Conservation (phyloP, 1,284 basidiomycete genomes). For the Ustilago sp. region DNA sequence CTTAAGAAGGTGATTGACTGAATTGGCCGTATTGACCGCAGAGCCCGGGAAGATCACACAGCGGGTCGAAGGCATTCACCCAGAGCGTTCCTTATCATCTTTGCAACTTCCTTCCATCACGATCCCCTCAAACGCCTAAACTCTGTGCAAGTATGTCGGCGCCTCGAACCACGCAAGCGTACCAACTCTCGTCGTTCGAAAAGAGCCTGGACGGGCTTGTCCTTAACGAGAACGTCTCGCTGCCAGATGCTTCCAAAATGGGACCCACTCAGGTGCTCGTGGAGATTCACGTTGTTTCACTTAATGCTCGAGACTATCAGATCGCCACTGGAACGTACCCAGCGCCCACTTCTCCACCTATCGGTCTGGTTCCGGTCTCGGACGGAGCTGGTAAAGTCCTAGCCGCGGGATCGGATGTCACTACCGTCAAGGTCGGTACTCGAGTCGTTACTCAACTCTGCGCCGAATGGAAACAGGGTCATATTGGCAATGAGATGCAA, state of each 20-base stretch:
- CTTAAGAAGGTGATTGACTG: not conserved
- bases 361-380: conserved; percentile 35
- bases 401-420: conserved; percentile 18
- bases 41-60: not conserved
- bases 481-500: conserved; percentile 49
- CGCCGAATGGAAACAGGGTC: conserved; percentile 32
- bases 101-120: not conserved
- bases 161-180: conserved; percentile 25
- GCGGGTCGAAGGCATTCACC: not conserved
- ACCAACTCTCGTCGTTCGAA: conserved; percentile 30
- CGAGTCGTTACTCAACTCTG: conserved; percentile 43
- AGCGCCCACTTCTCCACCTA: conserved; percentile 22
- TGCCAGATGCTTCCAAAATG: conserved; percentile 20
- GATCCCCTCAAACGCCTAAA: not conserved
- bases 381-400: conserved; percentile 41
- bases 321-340: conserved; percentile 44
- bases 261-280: conserved; percentile 27
- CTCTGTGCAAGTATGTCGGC: conserved; percentile 12
- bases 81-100: too few relatives aligned
- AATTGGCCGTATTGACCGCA: not conserved
- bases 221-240: conserved; percentile 14
- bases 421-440: conserved; percentile 24
- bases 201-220: conserved; percentile 32
- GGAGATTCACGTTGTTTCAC: conserved; percentile 37
- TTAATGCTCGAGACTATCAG: conserved; percentile 51